phyloP scores from a whole-genome alignment of 2,329 filamentous ascomycete genomes.

The Scleromitrula shiraiana region DNA sequence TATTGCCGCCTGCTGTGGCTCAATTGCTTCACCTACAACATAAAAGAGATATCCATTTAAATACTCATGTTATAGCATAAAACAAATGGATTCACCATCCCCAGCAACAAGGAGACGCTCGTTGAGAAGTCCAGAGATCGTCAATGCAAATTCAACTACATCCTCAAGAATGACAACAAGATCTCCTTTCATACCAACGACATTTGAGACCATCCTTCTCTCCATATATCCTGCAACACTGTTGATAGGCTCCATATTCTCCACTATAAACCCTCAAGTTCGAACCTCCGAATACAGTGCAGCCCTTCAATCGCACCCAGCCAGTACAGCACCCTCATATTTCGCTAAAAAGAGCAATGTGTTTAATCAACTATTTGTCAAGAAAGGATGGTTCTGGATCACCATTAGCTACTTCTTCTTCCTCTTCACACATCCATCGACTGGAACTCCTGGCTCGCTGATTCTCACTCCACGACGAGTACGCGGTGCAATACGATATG shows the following conservation, averaged over 20 bases:
- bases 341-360: slow-evolving; percentile 92
- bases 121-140: slow-evolving; percentile 20
- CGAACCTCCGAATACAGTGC: slow-evolving; percentile 56
- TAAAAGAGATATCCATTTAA: neutral
- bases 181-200: slow-evolving; percentile 60
- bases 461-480: slow-evolving; percentile 38
- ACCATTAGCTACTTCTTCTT: slow-evolving; percentile 67
- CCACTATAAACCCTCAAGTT: slow-evolving; percentile 64
- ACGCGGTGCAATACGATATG: slow-evolving; percentile 61
- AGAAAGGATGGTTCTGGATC: slow-evolving; percentile 90
- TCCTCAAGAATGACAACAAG: slow-evolving; percentile 16
- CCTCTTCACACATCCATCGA: slow-evolving; percentile 56
- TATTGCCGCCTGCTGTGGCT: neutral
- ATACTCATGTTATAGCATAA: slow-evolving; percentile 20
- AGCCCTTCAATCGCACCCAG: slow-evolving; percentile 53
- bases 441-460: slow-evolving; percentile 35
- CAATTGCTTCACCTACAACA: neutral
- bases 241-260: slow-evolving; percentile 73
- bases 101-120: slow-evolving; percentile 25
- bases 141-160: slow-evolving; percentile 12
- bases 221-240: slow-evolving; percentile 70
- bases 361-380: slow-evolving; percentile 90
- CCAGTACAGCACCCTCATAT: slow-evolving; percentile 62
- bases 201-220: slow-evolving; percentile 57
- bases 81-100: slow-evolving; percentile 24